These are phyloP conservation scores for Ophiostoma piceae DNA, from an alignment of 2,329 filamentous ascomycete species.

Conservation along the genomic window DNA sequence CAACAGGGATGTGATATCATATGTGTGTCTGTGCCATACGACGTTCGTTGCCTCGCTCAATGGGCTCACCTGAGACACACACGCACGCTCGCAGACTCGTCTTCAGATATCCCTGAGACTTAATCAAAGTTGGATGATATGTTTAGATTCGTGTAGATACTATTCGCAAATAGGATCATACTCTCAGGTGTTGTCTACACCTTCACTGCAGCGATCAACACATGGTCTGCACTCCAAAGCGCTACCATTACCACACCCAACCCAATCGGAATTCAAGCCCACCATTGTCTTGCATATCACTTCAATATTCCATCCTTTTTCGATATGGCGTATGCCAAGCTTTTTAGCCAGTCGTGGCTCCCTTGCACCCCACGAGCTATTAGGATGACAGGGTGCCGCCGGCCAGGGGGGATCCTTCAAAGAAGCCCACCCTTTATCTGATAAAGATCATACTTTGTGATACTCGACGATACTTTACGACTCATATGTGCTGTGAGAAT, in stretches of 20 bases:
- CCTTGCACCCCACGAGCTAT: conserved; percentile 19
- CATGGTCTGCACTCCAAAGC: not conserved
- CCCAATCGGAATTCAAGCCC: not conserved
- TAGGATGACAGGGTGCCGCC: not conserved
- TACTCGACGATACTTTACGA: not conserved
- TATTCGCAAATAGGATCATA: not conserved
- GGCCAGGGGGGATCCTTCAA: not conserved
- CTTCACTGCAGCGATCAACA: not conserved
- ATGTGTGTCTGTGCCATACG: not conserved
- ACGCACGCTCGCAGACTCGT: not conserved
- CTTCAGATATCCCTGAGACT: not conserved
- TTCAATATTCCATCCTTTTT: conserved; percentile 4
- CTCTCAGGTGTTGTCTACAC: not conserved
- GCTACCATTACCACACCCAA: not conserved
- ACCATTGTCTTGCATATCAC: conserved; percentile 6
- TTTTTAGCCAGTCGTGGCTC: conserved; percentile 23
- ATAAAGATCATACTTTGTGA: not conserved
- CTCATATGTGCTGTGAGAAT: not conserved
- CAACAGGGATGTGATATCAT: not conserved
- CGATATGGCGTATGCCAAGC: conserved; percentile 27
- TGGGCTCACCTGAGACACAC: not conserved
- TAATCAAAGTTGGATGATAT: not conserved
- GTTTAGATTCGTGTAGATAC: not conserved
- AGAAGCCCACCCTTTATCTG: not conserved
- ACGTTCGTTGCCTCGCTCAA: not conserved